These are phyloP conservation scores for Scedosporium minutisporum DNA, from an alignment of 2,329 filamentous ascomycete species.

Conservation along the genomic window DNA sequence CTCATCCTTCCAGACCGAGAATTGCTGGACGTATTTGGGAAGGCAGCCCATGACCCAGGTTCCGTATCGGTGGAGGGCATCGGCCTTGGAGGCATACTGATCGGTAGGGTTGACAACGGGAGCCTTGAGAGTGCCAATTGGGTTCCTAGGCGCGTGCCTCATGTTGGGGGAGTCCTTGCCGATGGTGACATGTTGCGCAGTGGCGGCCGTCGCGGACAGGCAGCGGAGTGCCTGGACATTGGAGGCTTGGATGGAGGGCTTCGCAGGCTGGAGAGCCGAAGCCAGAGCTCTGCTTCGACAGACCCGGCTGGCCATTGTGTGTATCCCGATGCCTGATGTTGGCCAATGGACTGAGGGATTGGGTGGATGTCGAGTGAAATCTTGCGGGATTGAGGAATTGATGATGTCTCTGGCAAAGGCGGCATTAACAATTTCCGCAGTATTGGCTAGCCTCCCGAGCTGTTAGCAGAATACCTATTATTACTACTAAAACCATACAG, in stretches of 20 bases:
- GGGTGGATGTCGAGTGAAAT: not conserved
- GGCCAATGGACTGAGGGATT: conserved; percentile 31
- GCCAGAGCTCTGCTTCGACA: conserved; percentile 46
- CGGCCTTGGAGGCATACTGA: conserved; percentile 80
- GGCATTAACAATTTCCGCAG: conserved; percentile 5
- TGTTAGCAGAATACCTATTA: not conserved
- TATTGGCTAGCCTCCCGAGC: not conserved
- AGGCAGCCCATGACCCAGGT: conserved; percentile 94
- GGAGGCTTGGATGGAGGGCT: conserved; percentile 30
- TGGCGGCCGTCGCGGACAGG: conserved; percentile 38
- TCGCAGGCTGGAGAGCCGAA: conserved; percentile 45
- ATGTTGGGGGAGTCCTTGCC: conserved; percentile 57
- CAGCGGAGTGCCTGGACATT: conserved; percentile 33
- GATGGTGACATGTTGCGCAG: conserved; percentile 34
- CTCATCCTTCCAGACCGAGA: conserved; percentile 99
- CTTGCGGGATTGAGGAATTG: conserved; percentile 3
- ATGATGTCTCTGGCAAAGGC: conserved; percentile 5
- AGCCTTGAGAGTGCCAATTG: conserved; percentile 52
- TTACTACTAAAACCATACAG: not conserved
- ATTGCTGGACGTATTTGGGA: conserved; percentile 98
- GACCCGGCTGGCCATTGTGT: conserved; percentile 20
- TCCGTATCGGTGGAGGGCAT: conserved; percentile 86
- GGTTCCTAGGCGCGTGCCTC: conserved; percentile 51
- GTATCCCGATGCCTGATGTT: conserved; percentile 14
- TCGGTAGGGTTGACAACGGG: conserved; percentile 86